Conservation (phyloP, 768 basidiomycete genomes). For the Hericium coralloides region DNA sequence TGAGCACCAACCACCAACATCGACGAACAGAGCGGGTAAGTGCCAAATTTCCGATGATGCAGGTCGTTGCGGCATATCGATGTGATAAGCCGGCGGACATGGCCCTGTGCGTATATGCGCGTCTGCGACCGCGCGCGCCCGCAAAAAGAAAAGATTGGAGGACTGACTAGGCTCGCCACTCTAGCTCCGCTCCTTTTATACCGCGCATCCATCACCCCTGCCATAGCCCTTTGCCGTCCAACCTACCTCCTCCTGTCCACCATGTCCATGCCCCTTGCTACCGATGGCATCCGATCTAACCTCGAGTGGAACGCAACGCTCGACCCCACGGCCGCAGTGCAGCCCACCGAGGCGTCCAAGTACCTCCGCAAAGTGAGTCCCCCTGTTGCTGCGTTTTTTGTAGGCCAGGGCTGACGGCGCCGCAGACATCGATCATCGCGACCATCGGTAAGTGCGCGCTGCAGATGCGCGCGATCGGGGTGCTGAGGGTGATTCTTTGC, state of each 20-base stretch:
- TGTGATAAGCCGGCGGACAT: too few species aligned
- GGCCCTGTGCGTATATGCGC: too few species aligned
- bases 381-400: constrained; percentile 1
- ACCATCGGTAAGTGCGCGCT: constrained; percentile 69
- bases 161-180: neutral
- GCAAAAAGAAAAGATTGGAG: too few species aligned
- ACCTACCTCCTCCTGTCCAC: neutral
- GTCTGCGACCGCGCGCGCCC: too few species aligned
- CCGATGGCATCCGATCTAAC: constrained; percentile 50
- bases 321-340: constrained; percentile 60
- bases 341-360: constrained; percentile 73
- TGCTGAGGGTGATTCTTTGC: constrained; percentile 8
- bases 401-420: neutral
- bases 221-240: neutral
- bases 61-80: neutral
- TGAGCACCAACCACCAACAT: neutral
- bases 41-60: neutral
- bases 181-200: neutral
- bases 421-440: constrained; percentile 94
- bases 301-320: constrained; percentile 90
- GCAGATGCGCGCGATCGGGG: neutral
- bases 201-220: neutral
- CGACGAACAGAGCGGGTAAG: neutral
- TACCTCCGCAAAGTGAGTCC: constrained; percentile 77
- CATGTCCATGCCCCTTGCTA: constrained; percentile 14